Evolutionary conservation across 1,284 basidiomycete species (phyloP).

Genomic region (Exobasidium cylindrosporum): DNA sequence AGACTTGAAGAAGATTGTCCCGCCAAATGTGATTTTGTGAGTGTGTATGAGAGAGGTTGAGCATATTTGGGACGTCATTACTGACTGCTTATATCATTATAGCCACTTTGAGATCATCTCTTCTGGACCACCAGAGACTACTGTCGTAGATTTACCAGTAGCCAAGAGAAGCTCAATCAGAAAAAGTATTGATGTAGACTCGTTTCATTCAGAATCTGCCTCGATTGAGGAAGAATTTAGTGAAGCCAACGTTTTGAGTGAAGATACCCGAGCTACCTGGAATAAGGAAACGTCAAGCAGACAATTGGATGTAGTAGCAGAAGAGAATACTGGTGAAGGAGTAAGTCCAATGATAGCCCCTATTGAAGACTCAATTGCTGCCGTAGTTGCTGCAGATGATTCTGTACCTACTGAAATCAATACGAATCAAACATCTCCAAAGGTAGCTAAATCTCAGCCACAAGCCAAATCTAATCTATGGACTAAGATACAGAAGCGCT

Average conservation of each 20-base stretch:
- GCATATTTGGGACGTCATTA: neutral
- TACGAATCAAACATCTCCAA: too few relatives aligned
- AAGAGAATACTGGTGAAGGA: neutral
- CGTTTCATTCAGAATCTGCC: neutral
- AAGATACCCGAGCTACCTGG: neutral
- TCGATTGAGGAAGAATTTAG: neutral
- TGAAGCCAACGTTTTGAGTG: neutral
- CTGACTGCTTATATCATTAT: neutral
- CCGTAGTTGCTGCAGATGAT: too few relatives aligned
- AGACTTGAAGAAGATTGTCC: neutral
- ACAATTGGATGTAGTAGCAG: neutral
- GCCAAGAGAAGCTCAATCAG: neutral
- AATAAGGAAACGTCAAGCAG: too few relatives aligned
- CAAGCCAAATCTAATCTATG: too few relatives aligned
- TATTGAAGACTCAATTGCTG: too few relatives aligned
- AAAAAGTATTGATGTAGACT: neutral
- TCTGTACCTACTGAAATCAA: too few relatives aligned
- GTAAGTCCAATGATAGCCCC: neutral
- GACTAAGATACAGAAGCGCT: too few relatives aligned
- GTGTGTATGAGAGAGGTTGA: neutral
- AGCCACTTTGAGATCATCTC: constrained; percentile 11
- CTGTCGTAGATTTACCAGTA: neutral
- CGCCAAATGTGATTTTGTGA: constrained; percentile 2
- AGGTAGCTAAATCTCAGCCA: too few relatives aligned
- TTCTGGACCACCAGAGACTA: neutral